A percentile compares a stretch with the other conserved stretches of the same genome.
Conservation (phyloP, 176 grass and related monocot genomes). For the Triticum urartu region DNA sequence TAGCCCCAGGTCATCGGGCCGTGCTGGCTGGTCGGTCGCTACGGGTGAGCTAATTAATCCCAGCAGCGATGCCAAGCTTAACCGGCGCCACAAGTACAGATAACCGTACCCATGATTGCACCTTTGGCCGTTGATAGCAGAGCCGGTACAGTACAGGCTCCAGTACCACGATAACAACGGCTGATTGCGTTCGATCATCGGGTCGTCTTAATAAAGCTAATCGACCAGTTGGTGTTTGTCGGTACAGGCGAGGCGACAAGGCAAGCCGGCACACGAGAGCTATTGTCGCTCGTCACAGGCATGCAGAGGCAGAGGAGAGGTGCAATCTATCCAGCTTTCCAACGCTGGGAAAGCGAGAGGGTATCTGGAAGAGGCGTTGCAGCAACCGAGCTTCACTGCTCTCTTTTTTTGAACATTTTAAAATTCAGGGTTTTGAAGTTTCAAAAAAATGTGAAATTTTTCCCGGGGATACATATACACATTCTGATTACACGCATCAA, state of each 20-base stretch:
- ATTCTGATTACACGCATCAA: too few relatives aligned
- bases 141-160: neutral
- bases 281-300: neutral
- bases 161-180: neutral
- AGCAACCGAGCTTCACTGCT: too few relatives aligned
- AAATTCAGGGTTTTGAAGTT: too few relatives aligned
- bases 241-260: constrained; percentile 10
- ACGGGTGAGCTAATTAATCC: constrained; percentile 6
- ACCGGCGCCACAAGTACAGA: neutral
- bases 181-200: neutral
- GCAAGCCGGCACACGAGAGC: neutral
- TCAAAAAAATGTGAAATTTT: too few relatives aligned
- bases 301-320: neutral
- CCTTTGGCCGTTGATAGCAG: neutral
- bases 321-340: neutral
- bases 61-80: neutral
- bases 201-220: neutral
- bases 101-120: neutral
- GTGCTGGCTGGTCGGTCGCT: constrained; percentile 4
- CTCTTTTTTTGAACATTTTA: too few relatives aligned
- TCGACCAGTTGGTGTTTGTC: neutral
- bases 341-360: neutral
- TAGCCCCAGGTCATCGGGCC: neutral
- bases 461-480: too few relatives aligned
- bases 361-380: too few relatives aligned